Evolutionary conservation across 2,329 filamentous ascomycete genomes (phyloP).

Genomic region (Aaosphaeria pasadenensis): DNA sequence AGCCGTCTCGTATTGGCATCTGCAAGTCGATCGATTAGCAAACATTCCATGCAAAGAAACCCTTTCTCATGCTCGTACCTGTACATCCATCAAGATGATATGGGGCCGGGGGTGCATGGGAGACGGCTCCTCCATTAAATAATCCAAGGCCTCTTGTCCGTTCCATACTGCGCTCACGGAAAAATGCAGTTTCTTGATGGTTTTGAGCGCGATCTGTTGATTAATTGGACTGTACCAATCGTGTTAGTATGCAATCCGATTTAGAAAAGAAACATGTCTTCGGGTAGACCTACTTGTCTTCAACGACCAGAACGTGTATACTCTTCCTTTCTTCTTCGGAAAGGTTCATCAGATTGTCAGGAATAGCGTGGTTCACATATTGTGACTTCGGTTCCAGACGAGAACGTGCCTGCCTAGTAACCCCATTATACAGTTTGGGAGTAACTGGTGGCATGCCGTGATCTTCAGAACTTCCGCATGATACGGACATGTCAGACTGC

Average conservation of each 20-base stretch:
- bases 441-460: slow-evolving; percentile 44
- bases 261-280: no score
- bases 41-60: slow-evolving; percentile 4
- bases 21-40: slow-evolving; percentile 27
- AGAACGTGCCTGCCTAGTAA: slow-evolving; percentile 2
- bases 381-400: slow-evolving; percentile 7
- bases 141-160: slow-evolving; percentile 74
- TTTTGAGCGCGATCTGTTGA: slow-evolving; percentile 73
- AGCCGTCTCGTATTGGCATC: slow-evolving; percentile 68
- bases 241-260: no score
- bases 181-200: slow-evolving; percentile 71
- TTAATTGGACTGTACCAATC: slow-evolving; percentile 52
- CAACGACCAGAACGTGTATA: slow-evolving; percentile 71
- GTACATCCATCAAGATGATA: slow-evolving; percentile 76
- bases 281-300: slow-evolving; percentile 65
- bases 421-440: slow-evolving; percentile 7
- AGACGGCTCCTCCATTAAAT: slow-evolving; percentile 56
- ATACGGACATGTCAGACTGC: slow-evolving; percentile 56
- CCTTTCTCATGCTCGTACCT: slow-evolving; percentile 48
- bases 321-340: slow-evolving; percentile 58
- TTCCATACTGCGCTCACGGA: slow-evolving; percentile 71
- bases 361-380: slow-evolving; percentile 19
- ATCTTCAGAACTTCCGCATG: slow-evolving; percentile 65
- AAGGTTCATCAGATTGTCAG: slow-evolving; percentile 44
- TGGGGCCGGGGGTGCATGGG: slow-evolving; percentile 58